Evolutionary conservation across 306 rosid species (phyloP).

Genomic region (Trichosanthes truncata): DNA sequence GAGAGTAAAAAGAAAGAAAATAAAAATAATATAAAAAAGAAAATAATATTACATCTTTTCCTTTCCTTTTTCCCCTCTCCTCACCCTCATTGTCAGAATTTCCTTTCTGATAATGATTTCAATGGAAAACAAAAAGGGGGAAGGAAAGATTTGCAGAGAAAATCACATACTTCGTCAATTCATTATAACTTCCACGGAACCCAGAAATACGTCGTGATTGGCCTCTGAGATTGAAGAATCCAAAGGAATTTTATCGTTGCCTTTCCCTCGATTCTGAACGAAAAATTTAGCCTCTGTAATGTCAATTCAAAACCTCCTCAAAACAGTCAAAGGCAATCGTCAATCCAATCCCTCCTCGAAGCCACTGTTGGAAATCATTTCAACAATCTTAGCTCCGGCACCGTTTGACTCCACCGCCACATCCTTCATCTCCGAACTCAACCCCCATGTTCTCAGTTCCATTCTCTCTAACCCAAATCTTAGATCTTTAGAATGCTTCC

Average conservation of each 20-base stretch:
- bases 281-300: background rate
- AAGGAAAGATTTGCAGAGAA: background rate
- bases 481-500: constrained; percentile 16
- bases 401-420: background rate
- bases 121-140: too few relatives aligned
- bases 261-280: background rate
- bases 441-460: constrained; percentile 14
- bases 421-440: constrained; percentile 19
- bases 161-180: too few relatives aligned
- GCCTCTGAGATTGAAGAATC: too few relatives aligned
- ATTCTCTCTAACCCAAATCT: constrained; percentile 19
- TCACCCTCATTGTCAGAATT: too few relatives aligned
- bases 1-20: too few relatives aligned
- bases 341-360: constrained; percentile 1
- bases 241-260: background rate
- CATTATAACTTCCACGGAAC: too few relatives aligned
- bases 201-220: too few relatives aligned
- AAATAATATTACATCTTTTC: too few relatives aligned
- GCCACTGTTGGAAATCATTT: background rate
- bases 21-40: too few relatives aligned
- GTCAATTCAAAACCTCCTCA: constrained; percentile 12
- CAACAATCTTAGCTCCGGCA: background rate
- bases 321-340: constrained; percentile 4
- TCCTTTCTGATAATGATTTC: background rate
- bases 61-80: too few relatives aligned